Base-by-base conservation (phyloP, 1,284 basidiomycete species). In the Cryptococcus sp. region DNA sequence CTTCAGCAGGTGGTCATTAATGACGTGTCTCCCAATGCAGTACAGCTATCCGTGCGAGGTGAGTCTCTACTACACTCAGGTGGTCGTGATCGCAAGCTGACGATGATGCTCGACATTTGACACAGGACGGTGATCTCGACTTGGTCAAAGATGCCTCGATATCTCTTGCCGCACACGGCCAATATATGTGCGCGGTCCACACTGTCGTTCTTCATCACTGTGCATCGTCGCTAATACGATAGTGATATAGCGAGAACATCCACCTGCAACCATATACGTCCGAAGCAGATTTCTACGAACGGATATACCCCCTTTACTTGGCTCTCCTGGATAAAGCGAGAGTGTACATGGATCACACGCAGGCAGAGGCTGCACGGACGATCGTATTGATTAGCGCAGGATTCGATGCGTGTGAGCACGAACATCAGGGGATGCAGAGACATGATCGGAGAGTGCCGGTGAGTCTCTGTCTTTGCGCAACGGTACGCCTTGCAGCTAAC, bases 361-460 rank as follows among this genome's bases (percentile, higher is more conserved):
- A 83, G 0, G 86, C 87, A 0, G 78, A 82, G 0, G 83, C 85
- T 0, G 83, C 87, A n/a, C 86, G 88, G 66, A 88, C 88, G 0
- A 75, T 97, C 5, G 80, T 98, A 1, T 88, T 94, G 66, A 88
- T 96, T 70, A 93, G 78, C 38, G 76, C 79, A 61, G 95, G 95
- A 1, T 93, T 98, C 77, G 95, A 98, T 67, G 94, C 93, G 0
- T 91, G 88, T 59, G 88, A 93, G 69, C 91, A 97, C 74, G 94
- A 99, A 72, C 87, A 89, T 64, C 80, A 85, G 4, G 88, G 87
- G 6, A 99, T 99, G 95, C 92, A 91, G 46, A 82, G 95, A 8
- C 95, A 98, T 74, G 84, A 86, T 48, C 87, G 93, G n/a, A 87
- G 88, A 61, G 93, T 98, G 0, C 95, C 95, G 0, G 78, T 80